Evolutionary conservation across 306 rosid genomes (phyloP).

Genomic region (Inga leiocalycina): DNA sequence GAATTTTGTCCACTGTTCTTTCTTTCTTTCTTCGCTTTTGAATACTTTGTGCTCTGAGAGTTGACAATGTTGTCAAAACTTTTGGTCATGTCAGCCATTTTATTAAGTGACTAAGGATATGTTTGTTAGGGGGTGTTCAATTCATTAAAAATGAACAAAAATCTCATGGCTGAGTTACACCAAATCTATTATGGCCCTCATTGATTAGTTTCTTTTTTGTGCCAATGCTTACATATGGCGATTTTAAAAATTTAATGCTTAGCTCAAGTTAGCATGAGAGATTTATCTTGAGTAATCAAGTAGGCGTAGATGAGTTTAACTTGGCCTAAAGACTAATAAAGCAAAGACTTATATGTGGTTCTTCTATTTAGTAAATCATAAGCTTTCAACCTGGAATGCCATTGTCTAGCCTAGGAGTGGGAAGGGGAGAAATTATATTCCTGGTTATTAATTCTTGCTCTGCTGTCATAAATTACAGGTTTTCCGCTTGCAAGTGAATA

Average conservation of each 20-base stretch:
- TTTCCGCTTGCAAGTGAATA: conserved; percentile 94
- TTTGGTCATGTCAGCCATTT: neutral
- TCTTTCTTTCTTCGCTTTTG: neutral
- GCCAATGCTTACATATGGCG: neutral
- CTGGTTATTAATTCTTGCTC: conserved; percentile 39
- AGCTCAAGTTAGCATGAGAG: neutral
- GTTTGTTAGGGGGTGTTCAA: neutral
- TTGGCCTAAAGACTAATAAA: neutral
- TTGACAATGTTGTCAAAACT: neutral
- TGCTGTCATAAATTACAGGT: conserved; percentile 69
- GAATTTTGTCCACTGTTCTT: conserved; percentile 7
- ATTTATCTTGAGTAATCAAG: neutral
- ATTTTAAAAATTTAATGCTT: neutral
- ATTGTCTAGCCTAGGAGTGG: neutral
- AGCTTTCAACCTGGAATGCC: neutral
- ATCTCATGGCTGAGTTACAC: neutral
- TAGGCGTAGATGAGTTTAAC: neutral
- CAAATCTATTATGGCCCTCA: neutral
- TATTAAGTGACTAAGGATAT: neutral
- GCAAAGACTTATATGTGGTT: too few species aligned
- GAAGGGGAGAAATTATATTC: conserved; percentile 15
- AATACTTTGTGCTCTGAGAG: neutral
- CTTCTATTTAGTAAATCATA: conserved; percentile 1
- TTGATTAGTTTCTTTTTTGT: neutral
- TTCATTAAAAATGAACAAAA: neutral